A percentile compares a stretch with the other conserved stretches of the same genome.
phyloP scores from a whole-genome alignment of 2,329 filamentous ascomycete genomes.

The Colletotrichum melonis region DNA sequence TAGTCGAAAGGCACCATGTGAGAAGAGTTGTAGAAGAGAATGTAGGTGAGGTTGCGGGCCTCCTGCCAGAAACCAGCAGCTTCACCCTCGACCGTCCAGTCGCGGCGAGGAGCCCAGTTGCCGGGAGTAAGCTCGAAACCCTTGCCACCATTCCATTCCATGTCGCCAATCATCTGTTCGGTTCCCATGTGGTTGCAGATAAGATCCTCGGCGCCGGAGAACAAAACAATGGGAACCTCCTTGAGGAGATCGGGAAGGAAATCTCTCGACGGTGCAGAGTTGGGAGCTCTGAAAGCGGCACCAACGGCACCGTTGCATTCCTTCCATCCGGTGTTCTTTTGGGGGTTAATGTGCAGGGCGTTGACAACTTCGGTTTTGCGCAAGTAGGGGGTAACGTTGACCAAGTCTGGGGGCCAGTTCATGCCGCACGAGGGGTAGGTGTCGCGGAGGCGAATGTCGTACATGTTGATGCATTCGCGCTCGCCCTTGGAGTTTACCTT shows the following conservation, averaged over 20 bases:
- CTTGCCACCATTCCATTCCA: constrained; percentile 91
- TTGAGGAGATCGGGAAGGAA: constrained; percentile 83
- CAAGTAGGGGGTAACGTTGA: constrained; percentile 83
- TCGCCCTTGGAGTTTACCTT: constrained; percentile 59
- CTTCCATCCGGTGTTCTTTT: constrained; percentile 88
- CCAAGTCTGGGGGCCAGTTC: constrained; percentile 96
- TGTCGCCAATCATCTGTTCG: constrained; percentile 87
- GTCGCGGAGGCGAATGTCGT: constrained; percentile 90
- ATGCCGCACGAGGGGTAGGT: constrained; percentile 88
- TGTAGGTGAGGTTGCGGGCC: constrained; percentile 94
- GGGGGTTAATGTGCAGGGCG: constrained; percentile 84
- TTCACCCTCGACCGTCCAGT: constrained; percentile 94
- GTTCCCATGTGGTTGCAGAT: constrained; percentile 99
- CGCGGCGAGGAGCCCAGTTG: constrained; percentile 88
- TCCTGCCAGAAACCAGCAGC: constrained; percentile 92
- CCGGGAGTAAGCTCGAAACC: constrained; percentile 91
- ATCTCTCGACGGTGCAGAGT: constrained; percentile 78
- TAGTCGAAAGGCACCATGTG: constrained; percentile 99
- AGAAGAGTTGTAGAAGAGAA: constrained; percentile 93
- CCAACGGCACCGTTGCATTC: constrained; percentile 90
- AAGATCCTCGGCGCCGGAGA: constrained; percentile 92
- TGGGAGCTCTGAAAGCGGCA: constrained; percentile 73
- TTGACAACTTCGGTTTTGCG: constrained; percentile 80
- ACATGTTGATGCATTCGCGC: constrained; percentile 89
- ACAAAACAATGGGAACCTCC: constrained; percentile 83